Evolutionary conservation across 306 rosid genomes (phyloP).

Genomic region (Inga laurina): DNA sequence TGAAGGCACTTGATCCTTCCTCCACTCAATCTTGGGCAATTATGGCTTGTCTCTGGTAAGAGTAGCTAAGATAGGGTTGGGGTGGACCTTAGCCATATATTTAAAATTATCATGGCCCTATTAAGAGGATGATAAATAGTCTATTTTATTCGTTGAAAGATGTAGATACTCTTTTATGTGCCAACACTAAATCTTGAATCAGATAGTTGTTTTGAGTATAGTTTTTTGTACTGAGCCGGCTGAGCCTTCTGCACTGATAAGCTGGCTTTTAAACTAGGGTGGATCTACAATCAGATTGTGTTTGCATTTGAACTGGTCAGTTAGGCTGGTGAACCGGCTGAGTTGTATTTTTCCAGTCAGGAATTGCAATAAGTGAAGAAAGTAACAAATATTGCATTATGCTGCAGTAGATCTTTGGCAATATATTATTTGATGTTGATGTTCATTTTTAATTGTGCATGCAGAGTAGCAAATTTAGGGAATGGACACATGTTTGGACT

Average conservation of each 20-base stretch:
- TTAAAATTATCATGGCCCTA: background rate
- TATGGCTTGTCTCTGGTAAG: background rate
- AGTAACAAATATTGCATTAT: background rate
- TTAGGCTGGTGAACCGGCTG: background rate
- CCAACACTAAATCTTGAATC: background rate
- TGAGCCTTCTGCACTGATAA: background rate
- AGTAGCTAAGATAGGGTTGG: background rate
- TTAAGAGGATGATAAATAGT: background rate
- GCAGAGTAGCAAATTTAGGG: background rate
- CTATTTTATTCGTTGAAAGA: background rate
- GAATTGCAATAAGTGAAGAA: background rate
- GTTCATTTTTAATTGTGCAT: background rate
- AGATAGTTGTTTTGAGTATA: background rate
- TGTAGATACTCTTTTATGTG: background rate
- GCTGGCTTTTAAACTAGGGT: background rate
- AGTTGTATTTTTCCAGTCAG: background rate
- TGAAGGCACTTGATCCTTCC: background rate
- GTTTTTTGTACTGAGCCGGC: background rate
- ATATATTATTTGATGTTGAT: background rate
- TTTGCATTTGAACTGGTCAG: background rate
- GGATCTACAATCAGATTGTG: background rate
- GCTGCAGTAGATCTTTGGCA: background rate
- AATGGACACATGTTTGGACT: background rate
- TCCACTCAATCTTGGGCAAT: background rate
- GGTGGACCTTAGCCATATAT: background rate